Conservation (phyloP, 208 protist species). For the Crithidia mellificae region DNA sequence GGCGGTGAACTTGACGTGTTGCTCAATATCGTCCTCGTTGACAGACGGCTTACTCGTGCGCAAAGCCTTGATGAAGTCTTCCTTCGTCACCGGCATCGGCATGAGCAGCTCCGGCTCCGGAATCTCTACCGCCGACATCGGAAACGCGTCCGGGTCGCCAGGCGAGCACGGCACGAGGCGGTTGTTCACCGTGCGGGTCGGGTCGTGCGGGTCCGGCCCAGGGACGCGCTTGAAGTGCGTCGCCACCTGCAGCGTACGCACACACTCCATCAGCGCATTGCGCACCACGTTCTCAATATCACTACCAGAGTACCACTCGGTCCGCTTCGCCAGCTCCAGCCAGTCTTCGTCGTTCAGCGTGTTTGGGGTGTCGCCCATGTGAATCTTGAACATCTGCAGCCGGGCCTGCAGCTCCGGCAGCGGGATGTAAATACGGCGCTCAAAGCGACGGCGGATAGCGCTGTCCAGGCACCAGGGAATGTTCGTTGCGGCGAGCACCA, state of each 20-base stretch:
- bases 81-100: constrained; percentile 86
- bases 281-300: constrained; percentile 97
- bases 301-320: constrained; percentile 95
- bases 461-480: constrained; percentile 91
- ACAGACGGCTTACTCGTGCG: constrained; percentile 90
- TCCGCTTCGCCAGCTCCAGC: constrained; percentile 84
- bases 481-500: constrained; percentile 93
- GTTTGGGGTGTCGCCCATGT: constrained; percentile 94
- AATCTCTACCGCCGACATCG: constrained; percentile 94
- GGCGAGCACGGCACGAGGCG: constrained; percentile 94
- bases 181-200: constrained; percentile 71
- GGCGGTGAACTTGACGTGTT: constrained; percentile 94
- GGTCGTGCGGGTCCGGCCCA: constrained; percentile 78
- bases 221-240: constrained; percentile 97
- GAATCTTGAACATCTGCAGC: constrained; percentile 95
- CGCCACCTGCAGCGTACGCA: constrained; percentile 96
- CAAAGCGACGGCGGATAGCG: constrained; percentile 89
- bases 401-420: constrained; percentile 87
- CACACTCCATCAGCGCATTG: constrained; percentile 97
- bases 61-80: constrained; percentile 94
- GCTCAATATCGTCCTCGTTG: constrained; percentile 84
- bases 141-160: constrained; percentile 88
- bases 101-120: constrained; percentile 89
- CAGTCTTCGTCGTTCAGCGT: constrained; percentile 88
- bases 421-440: constrained; percentile 93